These are phyloP conservation scores for Cercophora samala DNA, from an alignment of 495 filamentous ascomycete species.

Conservation along the genomic window DNA sequence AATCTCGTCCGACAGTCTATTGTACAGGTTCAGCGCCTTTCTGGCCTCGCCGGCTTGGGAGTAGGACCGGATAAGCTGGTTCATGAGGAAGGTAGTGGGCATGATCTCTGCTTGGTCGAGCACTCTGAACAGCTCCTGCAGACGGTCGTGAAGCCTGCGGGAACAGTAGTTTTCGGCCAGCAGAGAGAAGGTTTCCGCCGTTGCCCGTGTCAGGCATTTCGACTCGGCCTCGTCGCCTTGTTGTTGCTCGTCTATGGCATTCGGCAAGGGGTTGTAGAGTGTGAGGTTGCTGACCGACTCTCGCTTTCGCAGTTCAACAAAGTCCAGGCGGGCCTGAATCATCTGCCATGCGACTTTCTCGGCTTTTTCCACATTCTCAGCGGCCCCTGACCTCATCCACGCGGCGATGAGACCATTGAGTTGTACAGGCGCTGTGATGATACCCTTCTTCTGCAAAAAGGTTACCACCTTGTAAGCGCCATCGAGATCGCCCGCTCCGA, in stretches of 20 bases:
- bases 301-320: slow-evolving; percentile 42
- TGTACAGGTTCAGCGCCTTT: slow-evolving; percentile 56
- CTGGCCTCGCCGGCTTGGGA: slow-evolving; percentile 49
- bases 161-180: slow-evolving; percentile 68
- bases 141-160: slow-evolving; percentile 53
- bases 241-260: slow-evolving; percentile 30
- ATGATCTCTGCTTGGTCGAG: slow-evolving; percentile 58
- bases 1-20: slow-evolving; percentile 36
- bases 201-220: slow-evolving; percentile 49
- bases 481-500: slow-evolving; percentile 66
- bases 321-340: slow-evolving; percentile 63
- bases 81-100: slow-evolving; percentile 69
- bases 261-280: slow-evolving; percentile 28
- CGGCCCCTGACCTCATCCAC: slow-evolving; percentile 61
- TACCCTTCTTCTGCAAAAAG: slow-evolving; percentile 62
- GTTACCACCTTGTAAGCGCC: slow-evolving; percentile 65
- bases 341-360: slow-evolving; percentile 73
- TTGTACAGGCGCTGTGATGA: slow-evolving; percentile 63
- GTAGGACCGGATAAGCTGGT: slow-evolving; percentile 66
- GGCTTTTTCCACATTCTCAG: slow-evolving; percentile 54
- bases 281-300: slow-evolving; percentile 9
- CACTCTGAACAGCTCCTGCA: slow-evolving; percentile 55
- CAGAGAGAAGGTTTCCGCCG: slow-evolving; percentile 71
- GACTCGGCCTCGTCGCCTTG: slow-evolving; percentile 27
- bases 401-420: slow-evolving; percentile 73